phyloP scores from a whole-genome alignment of 768 basidiomycete species.

The Sarcodon aspratus region DNA sequence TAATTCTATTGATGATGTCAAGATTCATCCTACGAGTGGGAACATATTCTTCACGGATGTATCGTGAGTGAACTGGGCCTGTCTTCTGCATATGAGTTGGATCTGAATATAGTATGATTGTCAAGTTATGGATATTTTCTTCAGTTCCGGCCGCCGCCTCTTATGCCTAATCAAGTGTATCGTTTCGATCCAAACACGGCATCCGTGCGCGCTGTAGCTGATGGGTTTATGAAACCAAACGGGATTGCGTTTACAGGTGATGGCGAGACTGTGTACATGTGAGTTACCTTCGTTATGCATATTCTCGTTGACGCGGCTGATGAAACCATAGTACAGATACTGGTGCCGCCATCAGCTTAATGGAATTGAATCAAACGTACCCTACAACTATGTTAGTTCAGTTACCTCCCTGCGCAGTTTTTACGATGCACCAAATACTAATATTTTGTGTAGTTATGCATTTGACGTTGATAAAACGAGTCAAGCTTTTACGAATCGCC shows the following conservation, averaged over 20 bases:
- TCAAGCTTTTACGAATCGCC: slow-evolving; percentile 43
- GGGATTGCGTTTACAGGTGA: slow-evolving; percentile 65
- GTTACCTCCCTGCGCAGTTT: background rate
- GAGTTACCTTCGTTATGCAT: slow-evolving; percentile 7
- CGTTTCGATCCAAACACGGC: slow-evolving; percentile 59
- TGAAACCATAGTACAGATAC: slow-evolving; percentile 35
- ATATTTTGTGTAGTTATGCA: slow-evolving; percentile 34
- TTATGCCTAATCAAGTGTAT: slow-evolving; percentile 69
- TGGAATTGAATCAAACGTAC: slow-evolving; percentile 40
- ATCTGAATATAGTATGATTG: background rate
- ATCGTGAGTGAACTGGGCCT: slow-evolving; percentile 27
- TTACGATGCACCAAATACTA: background rate
- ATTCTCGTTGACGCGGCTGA: slow-evolving; percentile 6
- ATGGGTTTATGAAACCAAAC: slow-evolving; percentile 64
- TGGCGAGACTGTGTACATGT: slow-evolving; percentile 58
- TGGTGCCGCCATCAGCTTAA: slow-evolving; percentile 31
- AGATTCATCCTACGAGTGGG: slow-evolving; percentile 54
- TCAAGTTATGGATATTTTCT: slow-evolving; percentile 48
- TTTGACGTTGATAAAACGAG: slow-evolving; percentile 53
- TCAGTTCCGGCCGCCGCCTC: slow-evolving; percentile 53
- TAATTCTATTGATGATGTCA: slow-evolving; percentile 74
- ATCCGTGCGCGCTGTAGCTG: slow-evolving; percentile 59
- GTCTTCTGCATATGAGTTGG: background rate
- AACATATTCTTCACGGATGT: slow-evolving; percentile 70
- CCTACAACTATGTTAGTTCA: slow-evolving; percentile 56